These are phyloP conservation scores for Furcasterigmium furcatum DNA, from an alignment of 2,329 filamentous ascomycete species.

Conservation along the genomic window DNA sequence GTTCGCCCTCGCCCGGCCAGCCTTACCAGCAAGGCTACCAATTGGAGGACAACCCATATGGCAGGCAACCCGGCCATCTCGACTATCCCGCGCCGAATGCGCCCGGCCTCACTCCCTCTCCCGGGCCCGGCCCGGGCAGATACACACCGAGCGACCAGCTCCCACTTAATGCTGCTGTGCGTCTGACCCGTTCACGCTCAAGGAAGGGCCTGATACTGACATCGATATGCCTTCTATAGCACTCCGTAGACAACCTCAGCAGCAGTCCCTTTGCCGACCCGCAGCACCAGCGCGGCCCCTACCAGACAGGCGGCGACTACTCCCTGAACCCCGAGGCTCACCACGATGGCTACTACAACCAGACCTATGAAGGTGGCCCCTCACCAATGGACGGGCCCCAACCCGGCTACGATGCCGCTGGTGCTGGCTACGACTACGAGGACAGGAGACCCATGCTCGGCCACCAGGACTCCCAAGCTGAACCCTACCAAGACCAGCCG, in stretches of 20 bases:
- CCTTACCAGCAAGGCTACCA: conserved; percentile 75
- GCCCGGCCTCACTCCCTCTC: conserved; percentile 44
- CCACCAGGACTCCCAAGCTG: conserved; percentile 49
- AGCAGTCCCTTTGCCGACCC: conserved; percentile 40
- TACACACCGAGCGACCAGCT: conserved; percentile 71
- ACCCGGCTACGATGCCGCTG: conserved; percentile 52
- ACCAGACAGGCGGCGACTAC: conserved; percentile 59
- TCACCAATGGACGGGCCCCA: conserved; percentile 51
- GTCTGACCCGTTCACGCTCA: conserved; percentile 26
- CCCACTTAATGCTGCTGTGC: conserved; percentile 79
- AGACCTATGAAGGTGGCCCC: conserved; percentile 67
- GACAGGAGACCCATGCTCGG: conserved; percentile 75
- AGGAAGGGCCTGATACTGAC: not conserved
- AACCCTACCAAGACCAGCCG: conserved; percentile 43
- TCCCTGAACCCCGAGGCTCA: conserved; percentile 78
- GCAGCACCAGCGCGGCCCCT: conserved; percentile 34
- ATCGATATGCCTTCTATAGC: conserved; percentile 24
- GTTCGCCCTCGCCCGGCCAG: conserved; percentile 74
- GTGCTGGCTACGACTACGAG: conserved; percentile 62
- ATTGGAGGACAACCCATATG: conserved; percentile 74
- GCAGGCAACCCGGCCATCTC: conserved; percentile 47
- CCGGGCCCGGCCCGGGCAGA: conserved; percentile 23
- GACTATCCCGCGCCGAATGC: conserved; percentile 53
- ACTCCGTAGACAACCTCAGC: conserved; percentile 49
- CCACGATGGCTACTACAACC: conserved; percentile 82